Percentiles rank a stretch among this genome's conserved stretches.
phyloP scores from a whole-genome alignment of 2,329 filamentous ascomycete genomes.

The Neonectria faginata region DNA sequence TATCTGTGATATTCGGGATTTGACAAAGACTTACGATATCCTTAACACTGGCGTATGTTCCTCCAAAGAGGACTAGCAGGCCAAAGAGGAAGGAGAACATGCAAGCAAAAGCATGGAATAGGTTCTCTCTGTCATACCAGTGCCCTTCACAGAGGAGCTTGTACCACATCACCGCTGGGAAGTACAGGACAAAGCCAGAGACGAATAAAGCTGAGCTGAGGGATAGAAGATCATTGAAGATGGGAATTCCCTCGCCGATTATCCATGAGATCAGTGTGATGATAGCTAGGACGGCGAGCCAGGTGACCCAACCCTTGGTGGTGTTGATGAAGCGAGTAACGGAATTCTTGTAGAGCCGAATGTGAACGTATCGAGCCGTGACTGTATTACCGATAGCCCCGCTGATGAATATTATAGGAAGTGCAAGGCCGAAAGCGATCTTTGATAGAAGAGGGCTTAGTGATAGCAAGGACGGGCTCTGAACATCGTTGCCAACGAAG shows the following conservation, averaged over 20 bases:
- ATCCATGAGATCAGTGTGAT: conserved; percentile 74
- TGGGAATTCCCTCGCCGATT: conserved; percentile 76
- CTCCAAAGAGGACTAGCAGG: conserved; percentile 26
- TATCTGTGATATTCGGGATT: not conserved
- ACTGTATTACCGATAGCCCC: conserved; percentile 70
- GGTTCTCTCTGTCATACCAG: conserved; percentile 25
- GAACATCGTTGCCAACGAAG: conserved; percentile 69
- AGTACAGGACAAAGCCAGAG: conserved; percentile 53
- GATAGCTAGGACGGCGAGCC: conserved; percentile 66
- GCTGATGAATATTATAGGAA: conserved; percentile 55
- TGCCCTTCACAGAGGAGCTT: conserved; percentile 47
- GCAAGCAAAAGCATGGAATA: conserved; percentile 2
- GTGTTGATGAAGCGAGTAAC: conserved; percentile 55
- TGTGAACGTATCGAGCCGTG: conserved; percentile 54
- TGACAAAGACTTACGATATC: conserved; percentile 20
- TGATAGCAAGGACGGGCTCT: conserved; percentile 72
- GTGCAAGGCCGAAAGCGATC: conserved; percentile 72
- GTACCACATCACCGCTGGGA: conserved; percentile 55
- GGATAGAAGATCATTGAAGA: conserved; percentile 41
- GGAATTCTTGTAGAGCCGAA: conserved; percentile 50
- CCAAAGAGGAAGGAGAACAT: conserved; percentile 22
- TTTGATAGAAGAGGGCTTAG: conserved; percentile 67
- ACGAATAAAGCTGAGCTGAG: conserved; percentile 61
- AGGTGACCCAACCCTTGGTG: conserved; percentile 56
- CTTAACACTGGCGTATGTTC: conserved; percentile 27